Evolutionary conservation across 148 eudicot genomes (phyloP).

Genomic region (Spergularia marina): DNA sequence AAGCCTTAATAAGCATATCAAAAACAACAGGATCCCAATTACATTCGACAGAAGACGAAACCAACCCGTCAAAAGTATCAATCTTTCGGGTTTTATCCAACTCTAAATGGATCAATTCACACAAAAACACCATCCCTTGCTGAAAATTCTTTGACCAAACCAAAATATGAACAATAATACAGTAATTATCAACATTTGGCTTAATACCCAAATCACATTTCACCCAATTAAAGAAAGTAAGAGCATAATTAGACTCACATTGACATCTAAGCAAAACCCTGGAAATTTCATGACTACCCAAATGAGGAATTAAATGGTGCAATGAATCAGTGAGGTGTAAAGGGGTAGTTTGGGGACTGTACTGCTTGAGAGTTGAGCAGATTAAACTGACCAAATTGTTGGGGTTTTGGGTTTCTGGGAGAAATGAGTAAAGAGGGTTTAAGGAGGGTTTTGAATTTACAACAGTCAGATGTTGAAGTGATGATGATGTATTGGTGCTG

Average conservation of each 20-base stretch:
- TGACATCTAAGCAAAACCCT: conserved; percentile 83
- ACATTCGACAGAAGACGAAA: conserved; percentile 52
- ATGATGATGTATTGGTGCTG: conserved; percentile 27
- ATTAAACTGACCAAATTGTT: conserved; percentile 57
- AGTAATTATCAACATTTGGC: conserved; percentile 48
- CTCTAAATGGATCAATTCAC: conserved; percentile 48
- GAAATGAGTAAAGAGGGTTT: conserved; percentile 65
- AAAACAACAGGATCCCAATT: conserved; percentile 85
- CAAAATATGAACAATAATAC: conserved; percentile 62
- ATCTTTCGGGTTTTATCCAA: conserved; percentile 22
- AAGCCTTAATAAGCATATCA: conserved; percentile 83
- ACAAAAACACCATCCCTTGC: conserved; percentile 51
- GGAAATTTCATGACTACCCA: conserved; percentile 58
- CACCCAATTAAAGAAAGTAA: conserved; percentile 75
- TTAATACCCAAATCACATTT: conserved; percentile 51
- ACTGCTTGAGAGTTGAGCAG: conserved; percentile 45
- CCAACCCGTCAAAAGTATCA: conserved; percentile 48
- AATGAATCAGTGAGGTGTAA: conserved; percentile 26
- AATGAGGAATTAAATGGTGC: conserved; percentile 47
- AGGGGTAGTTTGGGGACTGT: conserved; percentile 22
- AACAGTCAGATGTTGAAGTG: conserved; percentile 26
- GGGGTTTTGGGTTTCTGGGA: conserved; percentile 66
- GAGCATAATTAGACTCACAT: conserved; percentile 56
- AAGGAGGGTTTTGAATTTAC: conserved; percentile 33
- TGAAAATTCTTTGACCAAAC: conserved; percentile 57